phyloP scores from a whole-genome alignment of 179 eudicot genomes.

The Spergularia azorica region DNA sequence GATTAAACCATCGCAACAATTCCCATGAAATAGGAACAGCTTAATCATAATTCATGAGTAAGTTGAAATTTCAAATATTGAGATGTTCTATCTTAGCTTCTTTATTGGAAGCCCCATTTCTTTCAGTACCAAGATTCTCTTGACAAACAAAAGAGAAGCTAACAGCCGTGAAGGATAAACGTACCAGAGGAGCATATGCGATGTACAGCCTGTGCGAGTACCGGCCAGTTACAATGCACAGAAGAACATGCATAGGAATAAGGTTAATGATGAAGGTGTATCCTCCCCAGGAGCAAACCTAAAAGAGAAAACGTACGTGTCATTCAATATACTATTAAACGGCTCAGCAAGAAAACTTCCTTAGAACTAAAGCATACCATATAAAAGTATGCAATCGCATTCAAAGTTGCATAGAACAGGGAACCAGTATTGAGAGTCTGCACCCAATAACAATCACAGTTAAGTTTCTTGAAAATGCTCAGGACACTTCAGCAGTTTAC shows the following conservation, averaged over 20 bases:
- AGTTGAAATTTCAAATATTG: neutral
- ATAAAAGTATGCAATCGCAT: slow-evolving; percentile 80
- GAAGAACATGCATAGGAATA: slow-evolving; percentile 90
- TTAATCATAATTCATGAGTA: no score
- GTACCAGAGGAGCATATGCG: slow-evolving; percentile 97
- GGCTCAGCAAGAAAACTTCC: slow-evolving; percentile 15
- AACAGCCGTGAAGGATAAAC: slow-evolving; percentile 29
- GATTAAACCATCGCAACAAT: neutral
- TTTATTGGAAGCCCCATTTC: neutral
- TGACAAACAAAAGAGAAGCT: neutral
- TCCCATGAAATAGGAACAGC: neutral
- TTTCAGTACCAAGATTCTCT: neutral
- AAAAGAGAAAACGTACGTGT: slow-evolving; percentile 23
- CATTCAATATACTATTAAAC: slow-evolving; percentile 10
- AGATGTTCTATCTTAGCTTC: neutral
- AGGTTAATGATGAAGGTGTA: slow-evolving; percentile 96
- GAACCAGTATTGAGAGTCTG: slow-evolving; percentile 96
- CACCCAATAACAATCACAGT: slow-evolving; percentile 26
- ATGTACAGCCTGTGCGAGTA: slow-evolving; percentile 89
- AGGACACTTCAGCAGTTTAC: neutral
- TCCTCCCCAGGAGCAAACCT: slow-evolving; percentile 99
- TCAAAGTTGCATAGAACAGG: slow-evolving; percentile 75
- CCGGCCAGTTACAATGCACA: slow-evolving; percentile 88
- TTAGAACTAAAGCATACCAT: slow-evolving; percentile 56
- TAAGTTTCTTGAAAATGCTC: slow-evolving; percentile 7